Percentiles rank a stretch among this genome's conserved stretches.
Evolutionary conservation across 768 basidiomycete species (phyloP).

Genomic region (Termitomyces sp.): DNA sequence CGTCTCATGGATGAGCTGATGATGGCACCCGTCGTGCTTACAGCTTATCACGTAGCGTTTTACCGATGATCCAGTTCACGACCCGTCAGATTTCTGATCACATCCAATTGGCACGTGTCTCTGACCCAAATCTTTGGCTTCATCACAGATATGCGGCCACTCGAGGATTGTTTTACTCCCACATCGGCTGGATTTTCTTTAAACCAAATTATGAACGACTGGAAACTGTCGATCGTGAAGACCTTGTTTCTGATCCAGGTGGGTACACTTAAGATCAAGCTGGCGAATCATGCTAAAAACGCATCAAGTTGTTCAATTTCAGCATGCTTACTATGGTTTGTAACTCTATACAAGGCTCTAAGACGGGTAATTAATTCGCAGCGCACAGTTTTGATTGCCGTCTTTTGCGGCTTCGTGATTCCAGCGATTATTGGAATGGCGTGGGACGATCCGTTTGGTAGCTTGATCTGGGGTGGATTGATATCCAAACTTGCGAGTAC

Average conservation of each 20-base stretch:
- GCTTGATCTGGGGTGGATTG: slow-evolving; percentile 67
- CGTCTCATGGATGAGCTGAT: not conserved
- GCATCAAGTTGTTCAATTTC: not conserved
- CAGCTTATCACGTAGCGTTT: not conserved
- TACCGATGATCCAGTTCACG: not conserved
- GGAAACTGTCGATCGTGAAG: slow-evolving; percentile 57
- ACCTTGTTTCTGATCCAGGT: slow-evolving; percentile 69
- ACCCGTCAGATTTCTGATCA: not conserved
- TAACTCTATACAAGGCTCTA: not conserved
- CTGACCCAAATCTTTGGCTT: not conserved
- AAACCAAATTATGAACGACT: slow-evolving; percentile 63
- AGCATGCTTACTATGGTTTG: not conserved
- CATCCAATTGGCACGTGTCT: too few species aligned
- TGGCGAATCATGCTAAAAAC: not conserved
- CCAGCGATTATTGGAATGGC: slow-evolving; percentile 49
- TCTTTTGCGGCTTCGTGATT: slow-evolving; percentile 28
- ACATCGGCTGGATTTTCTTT: slow-evolving; percentile 85
- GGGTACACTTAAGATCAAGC: slow-evolving; percentile 8
- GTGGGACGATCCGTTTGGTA: slow-evolving; percentile 62
- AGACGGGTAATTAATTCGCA: not conserved
- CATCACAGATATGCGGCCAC: slow-evolving; percentile 61
- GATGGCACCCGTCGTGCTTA: not conserved
- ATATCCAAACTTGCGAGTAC: slow-evolving; percentile 55
- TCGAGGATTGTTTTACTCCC: slow-evolving; percentile 66
- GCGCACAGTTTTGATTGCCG: not conserved